These are phyloP conservation scores for Clarireedia sp. DNA, from an alignment of 2,329 filamentous ascomycete genomes.

Conservation along the genomic window DNA sequence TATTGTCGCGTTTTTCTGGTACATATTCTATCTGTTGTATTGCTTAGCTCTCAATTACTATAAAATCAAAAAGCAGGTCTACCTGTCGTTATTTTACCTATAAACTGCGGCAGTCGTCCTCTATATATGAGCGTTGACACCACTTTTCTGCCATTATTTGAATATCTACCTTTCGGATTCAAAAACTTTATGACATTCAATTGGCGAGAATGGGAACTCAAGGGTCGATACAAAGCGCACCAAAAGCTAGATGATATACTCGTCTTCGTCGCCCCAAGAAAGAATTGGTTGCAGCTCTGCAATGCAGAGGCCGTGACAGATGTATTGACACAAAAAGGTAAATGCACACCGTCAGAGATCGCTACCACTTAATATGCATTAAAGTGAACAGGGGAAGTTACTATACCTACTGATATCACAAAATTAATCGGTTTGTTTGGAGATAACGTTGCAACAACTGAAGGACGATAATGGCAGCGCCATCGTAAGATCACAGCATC, in stretches of 20 bases:
- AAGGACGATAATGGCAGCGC: conserved; percentile 2
- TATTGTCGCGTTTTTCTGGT: neutral
- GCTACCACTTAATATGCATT: too few relatives aligned
- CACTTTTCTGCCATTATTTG: neutral
- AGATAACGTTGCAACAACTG: neutral
- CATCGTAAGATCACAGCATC: conserved; percentile 6
- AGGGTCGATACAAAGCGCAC: conserved; percentile 3
- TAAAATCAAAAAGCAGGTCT: neutral
- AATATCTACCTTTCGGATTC: neutral
- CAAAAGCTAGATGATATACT: conserved; percentile 2
- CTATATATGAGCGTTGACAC: conserved; percentile 1
- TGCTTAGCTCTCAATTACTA: conserved; percentile 2
- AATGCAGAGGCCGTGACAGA: neutral
- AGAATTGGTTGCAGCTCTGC: conserved; percentile 5
- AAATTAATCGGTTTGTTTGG: neutral
- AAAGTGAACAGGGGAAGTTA: too few relatives aligned
- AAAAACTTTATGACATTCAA: conserved; percentile 5
- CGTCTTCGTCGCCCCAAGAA: conserved; percentile 1
- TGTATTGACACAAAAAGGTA: neutral
- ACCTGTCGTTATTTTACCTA: neutral
- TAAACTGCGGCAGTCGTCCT: neutral
- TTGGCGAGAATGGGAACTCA: conserved; percentile 5
- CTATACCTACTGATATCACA: neutral
- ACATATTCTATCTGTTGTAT: neutral
- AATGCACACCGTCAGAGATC: too few relatives aligned